Percentiles rank a stretch among this genome's conserved stretches.
Conservation (phyloP, 106 monocot species). For the Dendrobium chrysotoxum region DNA sequence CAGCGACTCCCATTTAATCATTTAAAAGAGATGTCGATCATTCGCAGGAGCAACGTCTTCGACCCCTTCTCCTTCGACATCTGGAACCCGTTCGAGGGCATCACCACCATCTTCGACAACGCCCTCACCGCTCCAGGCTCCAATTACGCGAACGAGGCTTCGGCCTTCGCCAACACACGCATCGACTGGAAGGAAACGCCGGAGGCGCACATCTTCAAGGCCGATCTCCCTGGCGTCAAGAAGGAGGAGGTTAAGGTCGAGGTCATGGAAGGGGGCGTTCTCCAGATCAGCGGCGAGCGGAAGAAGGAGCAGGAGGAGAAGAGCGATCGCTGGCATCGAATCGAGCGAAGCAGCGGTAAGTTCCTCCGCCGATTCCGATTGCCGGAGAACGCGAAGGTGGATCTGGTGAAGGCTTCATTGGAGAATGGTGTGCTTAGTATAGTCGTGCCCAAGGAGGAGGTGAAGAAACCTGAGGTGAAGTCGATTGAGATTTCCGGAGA, state of each 20-base stretch:
- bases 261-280: slow-evolving; percentile 10
- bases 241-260: slow-evolving; percentile 15
- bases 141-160: background rate
- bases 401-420: slow-evolving; percentile 30
- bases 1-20: too few species aligned
- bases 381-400: slow-evolving; percentile 34
- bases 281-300: too few species aligned
- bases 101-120: too few species aligned
- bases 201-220: slow-evolving; percentile 28
- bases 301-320: too few species aligned
- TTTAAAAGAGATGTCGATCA: too few species aligned
- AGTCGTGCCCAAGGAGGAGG: slow-evolving; percentile 41
- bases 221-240: slow-evolving; percentile 16
- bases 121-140: background rate
- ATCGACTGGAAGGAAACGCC: slow-evolving; percentile 33
- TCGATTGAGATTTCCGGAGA: slow-evolving; percentile 29
- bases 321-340: slow-evolving; percentile 19
- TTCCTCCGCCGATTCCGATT: slow-evolving; percentile 39
- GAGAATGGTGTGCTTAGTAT: slow-evolving; percentile 51
- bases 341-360: slow-evolving; percentile 39
- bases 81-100: too few species aligned
- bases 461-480: slow-evolving; percentile 30
- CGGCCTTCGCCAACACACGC: slow-evolving; percentile 25
- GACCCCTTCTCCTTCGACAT: too few species aligned
- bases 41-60: too few species aligned